Conservation (phyloP, 768 basidiomycete genomes). For the Roridomyces roridus region DNA sequence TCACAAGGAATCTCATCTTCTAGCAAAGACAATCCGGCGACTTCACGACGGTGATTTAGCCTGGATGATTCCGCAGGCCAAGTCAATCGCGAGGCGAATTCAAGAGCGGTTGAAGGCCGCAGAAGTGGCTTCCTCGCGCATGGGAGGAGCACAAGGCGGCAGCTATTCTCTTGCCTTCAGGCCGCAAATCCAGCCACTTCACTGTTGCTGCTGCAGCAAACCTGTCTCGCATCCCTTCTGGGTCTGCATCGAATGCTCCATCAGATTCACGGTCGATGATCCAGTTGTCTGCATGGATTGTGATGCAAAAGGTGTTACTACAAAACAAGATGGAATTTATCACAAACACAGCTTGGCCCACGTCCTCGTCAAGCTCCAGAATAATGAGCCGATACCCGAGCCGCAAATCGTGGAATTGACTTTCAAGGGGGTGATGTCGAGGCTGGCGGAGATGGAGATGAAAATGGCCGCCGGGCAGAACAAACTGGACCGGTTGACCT, state of each 20-base stretch:
- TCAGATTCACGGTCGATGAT: neutral
- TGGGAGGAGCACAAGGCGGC: neutral
- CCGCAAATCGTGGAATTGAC: neutral
- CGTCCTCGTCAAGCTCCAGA: slow-evolving; percentile 2
- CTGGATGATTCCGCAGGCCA: slow-evolving; percentile 18
- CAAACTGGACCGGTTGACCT: too few species aligned
- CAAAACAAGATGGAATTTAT: neutral
- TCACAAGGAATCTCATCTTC: slow-evolving; percentile 8
- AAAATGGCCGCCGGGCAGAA: neutral
- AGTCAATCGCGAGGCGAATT: slow-evolving; percentile 10
- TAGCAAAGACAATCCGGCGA: slow-evolving; percentile 14
- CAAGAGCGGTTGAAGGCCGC: slow-evolving; percentile 1
- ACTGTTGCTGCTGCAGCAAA: slow-evolving; percentile 13
- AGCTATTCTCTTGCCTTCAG: neutral
- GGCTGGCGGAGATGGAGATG: neutral
- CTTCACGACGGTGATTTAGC: slow-evolving; percentile 17
- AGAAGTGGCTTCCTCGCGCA: neutral
- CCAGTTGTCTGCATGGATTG: slow-evolving; percentile 10
- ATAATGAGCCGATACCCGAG: slow-evolving; percentile 5
- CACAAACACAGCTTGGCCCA: neutral
- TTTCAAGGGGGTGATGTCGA: too few species aligned
- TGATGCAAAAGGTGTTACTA: slow-evolving; percentile 1
- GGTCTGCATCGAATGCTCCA: slow-evolving; percentile 12
- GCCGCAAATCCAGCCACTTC: neutral
- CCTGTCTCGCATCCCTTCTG: slow-evolving; percentile 10